phyloP scores from a whole-genome alignment of 2,329 filamentous ascomycete genomes.

The Biscogniauxia mediterranea region DNA sequence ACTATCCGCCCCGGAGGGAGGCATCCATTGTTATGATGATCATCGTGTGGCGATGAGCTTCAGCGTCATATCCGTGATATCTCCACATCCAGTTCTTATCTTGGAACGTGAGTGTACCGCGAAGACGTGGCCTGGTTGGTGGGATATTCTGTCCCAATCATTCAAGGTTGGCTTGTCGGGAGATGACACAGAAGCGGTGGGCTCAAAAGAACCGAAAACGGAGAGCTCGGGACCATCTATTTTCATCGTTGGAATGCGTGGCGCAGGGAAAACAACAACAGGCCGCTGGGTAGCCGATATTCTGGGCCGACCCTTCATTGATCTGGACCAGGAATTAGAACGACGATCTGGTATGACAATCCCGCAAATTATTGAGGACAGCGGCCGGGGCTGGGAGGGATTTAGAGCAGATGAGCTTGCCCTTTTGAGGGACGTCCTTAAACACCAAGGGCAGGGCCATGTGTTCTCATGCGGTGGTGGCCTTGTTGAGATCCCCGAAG shows the following conservation, averaged over 20 bases:
- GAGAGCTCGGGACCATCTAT: constrained; percentile 61
- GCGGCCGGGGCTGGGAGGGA: constrained; percentile 74
- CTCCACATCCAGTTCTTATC: constrained; percentile 71
- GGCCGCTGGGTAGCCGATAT: constrained; percentile 80
- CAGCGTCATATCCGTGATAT: constrained; percentile 76
- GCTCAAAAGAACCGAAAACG: constrained; percentile 36
- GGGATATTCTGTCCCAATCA: constrained; percentile 78
- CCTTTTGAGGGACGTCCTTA: constrained; percentile 70
- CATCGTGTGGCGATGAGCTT: constrained; percentile 99
- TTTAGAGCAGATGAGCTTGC: constrained; percentile 79
- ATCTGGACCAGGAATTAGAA: constrained; percentile 88
- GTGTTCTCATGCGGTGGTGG: constrained; percentile 94
- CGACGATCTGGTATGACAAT: constrained; percentile 70
- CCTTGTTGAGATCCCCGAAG: constrained; percentile 81
- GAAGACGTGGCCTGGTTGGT: constrained; percentile 99
- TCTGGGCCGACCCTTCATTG: constrained; percentile 74
- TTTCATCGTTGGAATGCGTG: constrained; percentile 95
- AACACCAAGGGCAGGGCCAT: constrained; percentile 70
- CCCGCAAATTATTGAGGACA: constrained; percentile 74
- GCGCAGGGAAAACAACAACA: constrained; percentile 92
- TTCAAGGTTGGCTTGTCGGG: constrained; percentile 80
- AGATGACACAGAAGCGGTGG: constrained; percentile 50
- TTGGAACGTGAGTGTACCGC: constrained; percentile 89
- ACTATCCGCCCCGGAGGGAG: constrained; percentile 56
- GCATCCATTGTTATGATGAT: constrained; percentile 92